Evolutionary conservation across 768 basidiomycete species (phyloP), one percentile per base, ranked within the genome.

Genomic region (Kwoniella heveanensis): DNA sequence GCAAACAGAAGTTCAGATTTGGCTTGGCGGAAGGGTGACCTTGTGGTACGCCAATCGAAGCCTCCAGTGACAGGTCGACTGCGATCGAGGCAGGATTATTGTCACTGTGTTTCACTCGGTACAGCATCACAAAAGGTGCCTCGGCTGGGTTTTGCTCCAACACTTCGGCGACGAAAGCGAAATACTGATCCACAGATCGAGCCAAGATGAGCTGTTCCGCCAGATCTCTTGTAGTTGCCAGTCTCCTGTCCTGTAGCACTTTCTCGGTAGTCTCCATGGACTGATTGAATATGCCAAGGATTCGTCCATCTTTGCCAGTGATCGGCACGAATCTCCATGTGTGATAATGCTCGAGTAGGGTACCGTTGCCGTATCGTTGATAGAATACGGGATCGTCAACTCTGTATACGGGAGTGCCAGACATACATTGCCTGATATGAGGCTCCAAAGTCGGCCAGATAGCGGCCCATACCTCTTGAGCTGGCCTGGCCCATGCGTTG

Each of bases 271-370:
- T 59, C 10, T 78, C 77, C 1, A 60, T 32, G 0, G 70, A 63
- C 46, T 69, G 68, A 48, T 76, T 78, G 66, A 64, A 73, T 17
- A 76, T 49, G 17, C 69, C 77, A 2, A 74, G 29, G 21, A 69
- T 57, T 39, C 57, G 59, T 10, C 68, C 70, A 39, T 69, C 68
- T 19, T 57, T 59, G 25, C 29, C 66, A 3, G 21, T 57, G 57
- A 78, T 67, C 8, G 77, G 77, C 5, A 73, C 69, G 24, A 69
- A 71, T 30, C 72, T 64, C 70, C 71, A 73, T 21, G 64, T 54
- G 29, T 71, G 69, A 50, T 78, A 76, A 17, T 44, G 52, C 57
- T 78, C 77, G 30, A 63, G 17, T 13, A 66, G 25, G 2, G 39
- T 36, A 19, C 64, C 68, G 54, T 71, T 60, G 12, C 62, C 67